A percentile compares a stretch with the other conserved stretches of the same genome.
These are phyloP conservation scores for Penicillium brevicompactum DNA, from an alignment of 2,329 filamentous ascomycete genomes.

Conservation along the genomic window DNA sequence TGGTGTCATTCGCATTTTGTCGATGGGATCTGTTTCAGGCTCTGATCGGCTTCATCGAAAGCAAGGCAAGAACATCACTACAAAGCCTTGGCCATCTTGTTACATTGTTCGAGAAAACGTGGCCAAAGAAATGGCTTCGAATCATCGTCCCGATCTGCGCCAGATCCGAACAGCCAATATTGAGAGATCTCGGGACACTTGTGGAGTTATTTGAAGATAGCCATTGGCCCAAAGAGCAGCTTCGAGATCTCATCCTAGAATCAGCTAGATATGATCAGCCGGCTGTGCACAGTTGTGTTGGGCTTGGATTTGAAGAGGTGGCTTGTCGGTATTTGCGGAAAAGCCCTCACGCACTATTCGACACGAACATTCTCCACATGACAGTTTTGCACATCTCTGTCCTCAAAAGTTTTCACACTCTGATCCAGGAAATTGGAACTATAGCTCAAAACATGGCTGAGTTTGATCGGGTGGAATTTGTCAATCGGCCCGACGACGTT, in stretches of 20 bases:
- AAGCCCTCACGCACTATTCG: not conserved
- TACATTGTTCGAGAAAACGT: not conserved
- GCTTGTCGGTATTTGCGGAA: not conserved
- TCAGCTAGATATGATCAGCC: not conserved
- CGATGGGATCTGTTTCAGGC: not conserved
- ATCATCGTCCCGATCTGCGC: not conserved
- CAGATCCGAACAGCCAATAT: not conserved
- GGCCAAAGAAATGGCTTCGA: not conserved
- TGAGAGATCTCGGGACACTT: not conserved
- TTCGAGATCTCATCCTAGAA: not conserved
- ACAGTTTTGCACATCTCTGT: not conserved
- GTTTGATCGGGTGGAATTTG: not conserved
- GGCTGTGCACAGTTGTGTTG: not conserved
- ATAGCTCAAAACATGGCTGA: not conserved
- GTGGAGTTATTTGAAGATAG: not conserved
- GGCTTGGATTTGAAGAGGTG: not conserved
- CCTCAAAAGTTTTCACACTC: not conserved
- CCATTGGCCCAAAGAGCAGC: not conserved
- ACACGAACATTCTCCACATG: not conserved
- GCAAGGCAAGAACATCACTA: not conserved
- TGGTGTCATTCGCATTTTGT: not conserved
- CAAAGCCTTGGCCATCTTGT: not conserved
- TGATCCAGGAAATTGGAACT: not conserved
- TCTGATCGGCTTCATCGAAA: not conserved
- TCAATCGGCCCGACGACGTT: not conserved